phyloP scores from a whole-genome alignment of 257 asterid genomes.

The Thymus quinquecostatus region DNA sequence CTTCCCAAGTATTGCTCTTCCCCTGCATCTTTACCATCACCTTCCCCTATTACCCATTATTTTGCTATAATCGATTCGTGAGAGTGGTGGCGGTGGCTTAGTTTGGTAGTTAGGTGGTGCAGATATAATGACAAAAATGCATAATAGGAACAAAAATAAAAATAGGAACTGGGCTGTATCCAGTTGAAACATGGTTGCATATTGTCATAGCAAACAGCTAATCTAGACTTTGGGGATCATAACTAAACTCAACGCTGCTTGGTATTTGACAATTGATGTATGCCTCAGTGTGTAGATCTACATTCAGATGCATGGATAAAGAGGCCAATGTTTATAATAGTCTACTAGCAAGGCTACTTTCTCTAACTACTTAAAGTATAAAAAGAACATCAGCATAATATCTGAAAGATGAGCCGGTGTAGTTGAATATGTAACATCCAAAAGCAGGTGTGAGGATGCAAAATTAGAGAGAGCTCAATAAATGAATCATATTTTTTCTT shows the following conservation, averaged over 20 bases:
- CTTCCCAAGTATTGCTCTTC: background rate
- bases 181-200: background rate
- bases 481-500: background rate
- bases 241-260: conserved; percentile 4
- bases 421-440: background rate
- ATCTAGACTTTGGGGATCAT: background rate
- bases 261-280: background rate
- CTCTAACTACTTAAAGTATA: background rate
- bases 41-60: background rate
- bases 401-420: conserved; percentile 2
- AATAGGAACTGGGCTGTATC: background rate
- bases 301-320: conserved; percentile 1
- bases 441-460: conserved; percentile 1
- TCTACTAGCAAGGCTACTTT: conserved; percentile 10
- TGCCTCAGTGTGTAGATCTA: background rate
- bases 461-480: background rate
- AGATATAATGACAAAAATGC: background rate
- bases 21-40: background rate
- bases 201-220: background rate
- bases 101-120: conserved; percentile 10
- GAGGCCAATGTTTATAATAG: conserved; percentile 4
- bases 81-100: conserved; percentile 5
- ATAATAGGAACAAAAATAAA: background rate
- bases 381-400: background rate
- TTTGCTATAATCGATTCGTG: background rate